phyloP scores from a whole-genome alignment of 176 grass and related monocot species.

The Alloteropsis semialata region DNA sequence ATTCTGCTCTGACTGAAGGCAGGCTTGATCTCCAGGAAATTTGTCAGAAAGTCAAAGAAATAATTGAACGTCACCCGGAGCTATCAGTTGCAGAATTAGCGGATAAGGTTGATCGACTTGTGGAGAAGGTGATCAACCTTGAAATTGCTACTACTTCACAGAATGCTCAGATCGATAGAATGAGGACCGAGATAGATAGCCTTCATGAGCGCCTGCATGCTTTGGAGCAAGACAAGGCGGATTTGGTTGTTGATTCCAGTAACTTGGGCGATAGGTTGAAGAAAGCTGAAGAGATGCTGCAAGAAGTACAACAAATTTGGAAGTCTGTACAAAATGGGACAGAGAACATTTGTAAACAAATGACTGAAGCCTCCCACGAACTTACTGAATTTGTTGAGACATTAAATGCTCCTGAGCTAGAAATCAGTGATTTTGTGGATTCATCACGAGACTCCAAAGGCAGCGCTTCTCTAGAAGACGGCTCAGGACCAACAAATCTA shows the following conservation, averaged over 20 bases:
- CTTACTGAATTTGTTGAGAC: conserved; percentile 45
- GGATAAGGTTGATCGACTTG: conserved; percentile 56
- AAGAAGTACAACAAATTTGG: conserved; percentile 39
- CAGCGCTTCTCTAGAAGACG: neutral
- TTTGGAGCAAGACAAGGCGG: conserved; percentile 47
- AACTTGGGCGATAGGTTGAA: conserved; percentile 50
- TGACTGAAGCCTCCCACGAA: conserved; percentile 38
- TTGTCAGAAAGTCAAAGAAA: conserved; percentile 51
- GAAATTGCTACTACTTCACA: conserved; percentile 56
- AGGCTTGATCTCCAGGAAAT: conserved; percentile 50
- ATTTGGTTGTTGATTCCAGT: conserved; percentile 37
- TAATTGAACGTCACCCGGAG: conserved; percentile 44
- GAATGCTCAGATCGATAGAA: conserved; percentile 57
- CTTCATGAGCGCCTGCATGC: conserved; percentile 42
- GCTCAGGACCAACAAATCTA: conserved; percentile 1
- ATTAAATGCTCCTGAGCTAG: conserved; percentile 27
- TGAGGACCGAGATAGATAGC: conserved; percentile 58
- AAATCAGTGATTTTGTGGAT: neutral
- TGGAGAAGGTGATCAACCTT: conserved; percentile 63
- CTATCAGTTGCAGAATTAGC: conserved; percentile 54
- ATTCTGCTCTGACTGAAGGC: conserved; percentile 34
- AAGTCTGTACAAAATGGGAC: conserved; percentile 37
- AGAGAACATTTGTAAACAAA: conserved; percentile 36
- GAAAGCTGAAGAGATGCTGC: conserved; percentile 46
- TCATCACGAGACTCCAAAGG: conserved; percentile 7